A percentile compares a stretch with the other conserved stretches of the same genome.
These are phyloP conservation scores for Emergomyces orientalis DNA, from an alignment of 2,329 filamentous ascomycete species.

Conservation along the genomic window DNA sequence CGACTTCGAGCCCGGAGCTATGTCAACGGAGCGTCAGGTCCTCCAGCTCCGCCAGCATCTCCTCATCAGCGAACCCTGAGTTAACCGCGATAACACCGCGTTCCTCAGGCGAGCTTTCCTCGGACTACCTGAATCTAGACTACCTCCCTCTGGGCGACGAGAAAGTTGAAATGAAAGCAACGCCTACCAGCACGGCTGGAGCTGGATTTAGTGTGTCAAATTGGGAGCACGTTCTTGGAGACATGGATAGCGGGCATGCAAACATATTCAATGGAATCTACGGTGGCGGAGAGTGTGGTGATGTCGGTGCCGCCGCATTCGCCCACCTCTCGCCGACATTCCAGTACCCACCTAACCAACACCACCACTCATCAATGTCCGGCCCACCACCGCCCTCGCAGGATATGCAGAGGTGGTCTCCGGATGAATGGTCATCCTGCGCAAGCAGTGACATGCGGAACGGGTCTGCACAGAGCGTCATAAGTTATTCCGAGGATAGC, in stretches of 20 bases:
- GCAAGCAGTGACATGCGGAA: constrained; percentile 28
- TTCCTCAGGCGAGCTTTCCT: constrained; percentile 23
- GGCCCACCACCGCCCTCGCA: constrained; percentile 11
- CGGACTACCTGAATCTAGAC: constrained; percentile 44
- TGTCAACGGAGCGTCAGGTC: constrained; percentile 14
- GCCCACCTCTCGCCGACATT: constrained; percentile 12
- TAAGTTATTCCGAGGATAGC: constrained; percentile 53
- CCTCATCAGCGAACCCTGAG: constrained; percentile 11
- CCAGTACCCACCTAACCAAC: constrained; percentile 6
- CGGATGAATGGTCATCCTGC: constrained; percentile 32
- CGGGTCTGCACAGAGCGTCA: constrained; percentile 43
- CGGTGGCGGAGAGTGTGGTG: constrained; percentile 33
- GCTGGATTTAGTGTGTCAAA: constrained; percentile 53
- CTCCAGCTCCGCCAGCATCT: constrained; percentile 13
- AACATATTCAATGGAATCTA: constrained; percentile 61
- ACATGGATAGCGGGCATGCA: constrained; percentile 66
- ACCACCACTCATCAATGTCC: constrained; percentile 4
- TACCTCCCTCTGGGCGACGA: constrained; percentile 43
- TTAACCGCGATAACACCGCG: constrained; percentile 20
- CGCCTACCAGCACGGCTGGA: constrained; percentile 24
- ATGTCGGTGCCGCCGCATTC: constrained; percentile 19
- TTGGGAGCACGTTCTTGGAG: constrained; percentile 74
- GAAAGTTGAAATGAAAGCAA: constrained; percentile 27
- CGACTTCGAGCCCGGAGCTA: constrained; percentile 11
- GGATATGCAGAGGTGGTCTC: constrained; percentile 31